Percentiles rank a stretch among this genome's conserved stretches.
phyloP scores from a whole-genome alignment of 352 stramenopile genomes.

The Saprolegnia parasitica region DNA sequence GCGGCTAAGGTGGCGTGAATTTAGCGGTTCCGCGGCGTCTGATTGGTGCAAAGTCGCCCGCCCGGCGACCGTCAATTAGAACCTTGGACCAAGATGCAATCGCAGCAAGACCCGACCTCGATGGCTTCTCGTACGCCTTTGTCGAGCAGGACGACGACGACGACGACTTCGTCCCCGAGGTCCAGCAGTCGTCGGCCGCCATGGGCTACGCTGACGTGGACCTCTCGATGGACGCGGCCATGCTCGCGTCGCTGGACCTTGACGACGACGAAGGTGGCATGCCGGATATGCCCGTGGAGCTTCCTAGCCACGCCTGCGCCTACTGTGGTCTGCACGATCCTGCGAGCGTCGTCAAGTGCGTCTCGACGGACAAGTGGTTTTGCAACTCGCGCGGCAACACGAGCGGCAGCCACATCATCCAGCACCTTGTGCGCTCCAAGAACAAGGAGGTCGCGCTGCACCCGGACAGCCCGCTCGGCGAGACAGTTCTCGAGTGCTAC shows the following conservation, averaged over 20 bases:
- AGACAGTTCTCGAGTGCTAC: slow-evolving; percentile 99
- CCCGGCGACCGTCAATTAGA: background rate
- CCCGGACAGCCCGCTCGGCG: slow-evolving; percentile 93
- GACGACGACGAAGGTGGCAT: slow-evolving; percentile 16
- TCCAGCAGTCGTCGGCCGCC: background rate
- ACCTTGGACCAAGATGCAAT: slow-evolving; percentile 8
- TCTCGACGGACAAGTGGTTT: slow-evolving; percentile 97
- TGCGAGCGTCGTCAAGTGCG: slow-evolving; percentile 94
- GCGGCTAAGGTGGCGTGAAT: background rate
- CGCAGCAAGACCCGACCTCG: slow-evolving; percentile 14
- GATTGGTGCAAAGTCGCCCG: background rate
- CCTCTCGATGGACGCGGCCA: slow-evolving; percentile 19
- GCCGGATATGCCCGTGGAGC: slow-evolving; percentile 23
- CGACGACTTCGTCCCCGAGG: background rate
- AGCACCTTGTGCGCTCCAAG: slow-evolving; percentile 95
- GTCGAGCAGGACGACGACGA: slow-evolving; percentile 29
- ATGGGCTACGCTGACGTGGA: slow-evolving; percentile 19
- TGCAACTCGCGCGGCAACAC: slow-evolving; percentile 96
- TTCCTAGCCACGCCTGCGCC: slow-evolving; percentile 90
- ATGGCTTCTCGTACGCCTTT: slow-evolving; percentile 26
- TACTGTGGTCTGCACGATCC: slow-evolving; percentile 98
- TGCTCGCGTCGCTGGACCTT: slow-evolving; percentile 19
- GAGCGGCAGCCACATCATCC: slow-evolving; percentile 95
- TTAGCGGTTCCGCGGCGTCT: background rate
- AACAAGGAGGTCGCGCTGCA: slow-evolving; percentile 89